These are phyloP conservation scores for Zizania latifolia DNA, from an alignment of 176 grass and related monocot genomes.

Conservation along the genomic window DNA sequence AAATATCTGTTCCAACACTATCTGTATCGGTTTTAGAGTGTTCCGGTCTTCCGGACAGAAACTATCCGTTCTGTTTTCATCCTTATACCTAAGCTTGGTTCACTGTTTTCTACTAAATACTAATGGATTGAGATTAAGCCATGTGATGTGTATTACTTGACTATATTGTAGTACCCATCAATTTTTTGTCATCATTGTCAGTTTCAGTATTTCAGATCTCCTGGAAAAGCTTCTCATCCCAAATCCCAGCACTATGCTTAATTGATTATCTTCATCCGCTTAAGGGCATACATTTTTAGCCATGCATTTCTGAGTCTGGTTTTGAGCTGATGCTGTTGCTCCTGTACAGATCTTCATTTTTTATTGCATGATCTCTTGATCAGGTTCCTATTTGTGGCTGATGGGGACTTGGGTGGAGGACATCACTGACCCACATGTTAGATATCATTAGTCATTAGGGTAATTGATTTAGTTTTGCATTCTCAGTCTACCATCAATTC, in stretches of 20 bases:
- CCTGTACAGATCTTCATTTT: background rate
- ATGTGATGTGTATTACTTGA: background rate
- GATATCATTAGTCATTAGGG: too few relatives aligned
- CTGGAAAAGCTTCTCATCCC: background rate
- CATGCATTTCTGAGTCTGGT: constrained; percentile 5
- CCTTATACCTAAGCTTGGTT: background rate
- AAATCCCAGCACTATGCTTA: constrained; percentile 3
- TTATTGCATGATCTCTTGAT: constrained; percentile 6
- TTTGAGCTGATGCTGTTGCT: background rate
- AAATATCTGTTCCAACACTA: too few relatives aligned
- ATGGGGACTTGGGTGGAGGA: too few relatives aligned
- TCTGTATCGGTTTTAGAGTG: too few relatives aligned
- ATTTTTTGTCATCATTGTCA: background rate
- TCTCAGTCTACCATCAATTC: too few relatives aligned
- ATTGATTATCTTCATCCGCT: background rate
- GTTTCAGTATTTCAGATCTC: constrained; percentile 14
- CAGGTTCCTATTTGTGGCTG: too few relatives aligned
- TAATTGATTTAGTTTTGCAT: too few relatives aligned
- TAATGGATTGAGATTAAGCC: background rate
- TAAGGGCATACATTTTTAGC: background rate
- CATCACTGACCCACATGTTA: too few relatives aligned
- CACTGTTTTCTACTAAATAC: background rate
- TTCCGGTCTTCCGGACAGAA: too few relatives aligned
- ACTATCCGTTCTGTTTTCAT: too few relatives aligned
- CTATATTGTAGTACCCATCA: background rate